phyloP scores from a whole-genome alignment of 108 stramenopile species.

The Epipyxis sp. region DNA sequence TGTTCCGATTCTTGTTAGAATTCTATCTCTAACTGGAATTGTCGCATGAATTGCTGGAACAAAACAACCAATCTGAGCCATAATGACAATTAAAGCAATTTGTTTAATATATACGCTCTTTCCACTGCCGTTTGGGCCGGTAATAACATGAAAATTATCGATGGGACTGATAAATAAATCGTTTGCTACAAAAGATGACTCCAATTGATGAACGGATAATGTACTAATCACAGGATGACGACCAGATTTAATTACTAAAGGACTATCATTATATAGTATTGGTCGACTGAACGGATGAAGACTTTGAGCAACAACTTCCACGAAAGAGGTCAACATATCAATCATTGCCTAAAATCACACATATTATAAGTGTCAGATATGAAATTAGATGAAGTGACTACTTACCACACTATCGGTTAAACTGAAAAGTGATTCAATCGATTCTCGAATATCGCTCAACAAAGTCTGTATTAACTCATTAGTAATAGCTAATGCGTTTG shows the following conservation, averaged over 20 bases:
- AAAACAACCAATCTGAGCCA: conserved; percentile 52
- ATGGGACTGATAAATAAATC: conserved; percentile 42
- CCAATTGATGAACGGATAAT: neutral
- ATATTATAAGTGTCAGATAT: neutral
- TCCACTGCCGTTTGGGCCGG: conserved; percentile 47
- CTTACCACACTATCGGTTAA: conserved; percentile 41
- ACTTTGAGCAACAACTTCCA: conserved; percentile 40
- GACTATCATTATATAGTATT: conserved; percentile 25
- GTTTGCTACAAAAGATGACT: conserved; percentile 43
- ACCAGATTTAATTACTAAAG: conserved; percentile 39
- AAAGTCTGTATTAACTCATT: conserved; percentile 40
- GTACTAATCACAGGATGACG: conserved; percentile 45
- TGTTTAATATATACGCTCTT: conserved; percentile 38
- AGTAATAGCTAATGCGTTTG: conserved; percentile 36
- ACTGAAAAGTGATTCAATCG: conserved; percentile 40
- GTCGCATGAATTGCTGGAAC: conserved; percentile 41
- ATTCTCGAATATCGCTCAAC: conserved; percentile 28
- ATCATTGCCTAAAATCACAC: conserved; percentile 29
- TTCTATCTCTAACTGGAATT: conserved; percentile 36
- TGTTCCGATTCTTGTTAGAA: conserved; percentile 45
- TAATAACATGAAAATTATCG: conserved; percentile 40
- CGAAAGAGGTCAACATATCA: conserved; percentile 47
- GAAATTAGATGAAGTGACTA: neutral
- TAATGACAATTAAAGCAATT: conserved; percentile 43
- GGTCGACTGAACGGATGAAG: conserved; percentile 41